Evolutionary conservation across 805 yeast species (phyloP).

Genomic region (Ogataea ganodermae): DNA sequence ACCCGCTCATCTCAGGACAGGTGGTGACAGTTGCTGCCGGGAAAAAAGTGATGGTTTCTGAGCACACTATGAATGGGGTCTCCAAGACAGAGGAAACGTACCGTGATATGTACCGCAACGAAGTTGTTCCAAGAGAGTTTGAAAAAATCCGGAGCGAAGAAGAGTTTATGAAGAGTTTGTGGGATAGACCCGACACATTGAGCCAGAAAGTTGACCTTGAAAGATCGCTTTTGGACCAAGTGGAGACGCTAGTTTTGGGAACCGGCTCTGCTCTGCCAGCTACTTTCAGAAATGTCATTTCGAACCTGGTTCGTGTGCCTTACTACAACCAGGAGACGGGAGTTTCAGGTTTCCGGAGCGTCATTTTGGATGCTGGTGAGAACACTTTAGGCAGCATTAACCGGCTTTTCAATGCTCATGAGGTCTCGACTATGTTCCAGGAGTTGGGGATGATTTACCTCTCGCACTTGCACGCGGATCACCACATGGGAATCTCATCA

Average conservation of each 20-base stretch:
- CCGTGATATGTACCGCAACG: conserved; percentile 24
- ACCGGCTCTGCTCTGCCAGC: conserved; percentile 94
- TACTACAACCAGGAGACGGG: conserved; percentile 23
- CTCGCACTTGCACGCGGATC: conserved; percentile 96
- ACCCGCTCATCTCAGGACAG: conserved; percentile 35
- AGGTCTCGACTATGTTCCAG: conserved; percentile 43
- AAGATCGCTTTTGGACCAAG: conserved; percentile 46
- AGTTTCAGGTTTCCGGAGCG: conserved; percentile 36
- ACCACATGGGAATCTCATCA: conserved; percentile 81
- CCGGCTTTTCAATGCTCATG: conserved; percentile 58
- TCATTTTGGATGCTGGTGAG: conserved; percentile 93
- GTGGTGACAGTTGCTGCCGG: conserved; percentile 25
- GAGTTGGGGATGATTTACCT: conserved; percentile 70
- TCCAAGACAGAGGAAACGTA: conserved; percentile 28
- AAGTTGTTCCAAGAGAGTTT: conserved; percentile 26
- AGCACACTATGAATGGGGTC: conserved; percentile 8
- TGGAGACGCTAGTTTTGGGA: conserved; percentile 77
- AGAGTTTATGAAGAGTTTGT: conserved; percentile 12
- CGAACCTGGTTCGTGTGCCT: conserved; percentile 77
- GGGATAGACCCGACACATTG: conserved; percentile 1
- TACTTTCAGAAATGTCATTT: conserved; percentile 78
- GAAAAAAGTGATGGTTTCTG: conserved; percentile 3
- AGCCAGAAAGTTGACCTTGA: conserved; percentile 8
- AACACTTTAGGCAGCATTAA: conserved; percentile 75
- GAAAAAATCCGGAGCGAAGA: conserved; percentile 12